Evolutionary conservation across 1,284 basidiomycete species (phyloP).

Genomic region (Malassezia yamatoensis): DNA sequence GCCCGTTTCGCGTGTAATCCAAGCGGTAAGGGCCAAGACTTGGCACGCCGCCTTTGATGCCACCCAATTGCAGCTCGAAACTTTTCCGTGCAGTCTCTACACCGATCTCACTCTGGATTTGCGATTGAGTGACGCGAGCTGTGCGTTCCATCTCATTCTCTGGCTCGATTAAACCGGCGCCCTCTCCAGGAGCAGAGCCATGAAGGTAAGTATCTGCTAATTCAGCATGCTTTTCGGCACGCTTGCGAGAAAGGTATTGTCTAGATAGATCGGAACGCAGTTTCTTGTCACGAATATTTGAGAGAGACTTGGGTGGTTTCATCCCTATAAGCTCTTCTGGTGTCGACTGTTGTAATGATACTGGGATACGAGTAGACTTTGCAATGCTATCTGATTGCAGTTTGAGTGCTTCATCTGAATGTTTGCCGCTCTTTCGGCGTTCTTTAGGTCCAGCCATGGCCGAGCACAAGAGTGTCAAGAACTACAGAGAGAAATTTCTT

Average conservation of each 20-base stretch:
- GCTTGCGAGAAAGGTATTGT: slow-evolving; percentile 30
- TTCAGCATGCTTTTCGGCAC: slow-evolving; percentile 35
- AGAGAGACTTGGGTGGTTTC: slow-evolving; percentile 33
- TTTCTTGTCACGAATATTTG: slow-evolving; percentile 41
- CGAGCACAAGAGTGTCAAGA: not conserved
- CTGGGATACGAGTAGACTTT: slow-evolving; percentile 32
- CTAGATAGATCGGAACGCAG: slow-evolving; percentile 37
- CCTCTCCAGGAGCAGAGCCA: slow-evolving; percentile 45
- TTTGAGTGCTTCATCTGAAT: slow-evolving; percentile 30
- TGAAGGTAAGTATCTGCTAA: slow-evolving; percentile 44
- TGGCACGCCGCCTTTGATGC: slow-evolving; percentile 42
- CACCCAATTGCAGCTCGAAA: slow-evolving; percentile 71
- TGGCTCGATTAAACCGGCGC: slow-evolving; percentile 61
- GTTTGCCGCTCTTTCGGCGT: slow-evolving; percentile 13
- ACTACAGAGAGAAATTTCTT: not conserved
- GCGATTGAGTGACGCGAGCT: slow-evolving; percentile 73
- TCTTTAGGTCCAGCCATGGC: not conserved
- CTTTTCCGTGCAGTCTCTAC: slow-evolving; percentile 64
- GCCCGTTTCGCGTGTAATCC: slow-evolving; percentile 80
- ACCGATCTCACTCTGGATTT: slow-evolving; percentile 63
- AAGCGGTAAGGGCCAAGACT: slow-evolving; percentile 62
- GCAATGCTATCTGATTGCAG: slow-evolving; percentile 36
- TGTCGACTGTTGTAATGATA: slow-evolving; percentile 30
- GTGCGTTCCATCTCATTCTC: slow-evolving; percentile 75
- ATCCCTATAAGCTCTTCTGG: slow-evolving; percentile 25